Conservation (phyloP, 805 yeast species). For the Pichia californica region DNA sequence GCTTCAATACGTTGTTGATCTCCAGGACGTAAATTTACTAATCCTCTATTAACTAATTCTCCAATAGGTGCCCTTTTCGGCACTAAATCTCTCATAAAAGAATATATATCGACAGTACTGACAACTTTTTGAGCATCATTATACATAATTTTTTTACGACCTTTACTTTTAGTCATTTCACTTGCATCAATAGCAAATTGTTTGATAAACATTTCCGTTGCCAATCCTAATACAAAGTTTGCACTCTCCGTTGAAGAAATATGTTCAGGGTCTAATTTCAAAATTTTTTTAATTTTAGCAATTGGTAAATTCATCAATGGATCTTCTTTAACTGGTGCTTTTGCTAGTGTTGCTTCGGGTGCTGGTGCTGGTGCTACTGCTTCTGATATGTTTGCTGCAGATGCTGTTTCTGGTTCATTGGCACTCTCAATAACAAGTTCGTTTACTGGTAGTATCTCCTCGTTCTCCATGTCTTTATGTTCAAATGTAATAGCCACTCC, state of each 20-base stretch:
- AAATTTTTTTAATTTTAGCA: slow-evolving; percentile 61
- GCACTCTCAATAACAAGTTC: too few species aligned
- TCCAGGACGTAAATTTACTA: slow-evolving; percentile 25
- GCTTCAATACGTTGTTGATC: slow-evolving; percentile 8
- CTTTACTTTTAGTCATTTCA: slow-evolving; percentile 54
- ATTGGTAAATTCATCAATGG: slow-evolving; percentile 42
- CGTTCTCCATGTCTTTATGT: too few species aligned
- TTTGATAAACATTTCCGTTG: slow-evolving; percentile 69
- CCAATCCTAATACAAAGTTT: slow-evolving; percentile 69
- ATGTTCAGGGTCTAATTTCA: slow-evolving; percentile 72
- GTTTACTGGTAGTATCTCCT: too few species aligned
- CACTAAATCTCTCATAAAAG: slow-evolving; percentile 59
- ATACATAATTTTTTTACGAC: slow-evolving; percentile 64
- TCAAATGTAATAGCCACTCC: too few species aligned
- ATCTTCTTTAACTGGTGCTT: slow-evolving; percentile 15
- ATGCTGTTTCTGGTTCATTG: too few species aligned
- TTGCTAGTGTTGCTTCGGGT: neutral
- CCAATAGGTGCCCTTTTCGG: slow-evolving; percentile 54
- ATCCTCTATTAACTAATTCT: slow-evolving; percentile 39
- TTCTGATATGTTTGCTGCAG: too few species aligned
- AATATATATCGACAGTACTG: slow-evolving; percentile 47
- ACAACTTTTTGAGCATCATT: slow-evolving; percentile 66
- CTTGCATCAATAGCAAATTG: slow-evolving; percentile 67
- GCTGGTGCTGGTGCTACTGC: too few species aligned
- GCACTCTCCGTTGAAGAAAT: slow-evolving; percentile 61